Evolutionary conservation across 192 early-diverging fungal species (phyloP).

Genomic region (Mortierella antarctica): DNA sequence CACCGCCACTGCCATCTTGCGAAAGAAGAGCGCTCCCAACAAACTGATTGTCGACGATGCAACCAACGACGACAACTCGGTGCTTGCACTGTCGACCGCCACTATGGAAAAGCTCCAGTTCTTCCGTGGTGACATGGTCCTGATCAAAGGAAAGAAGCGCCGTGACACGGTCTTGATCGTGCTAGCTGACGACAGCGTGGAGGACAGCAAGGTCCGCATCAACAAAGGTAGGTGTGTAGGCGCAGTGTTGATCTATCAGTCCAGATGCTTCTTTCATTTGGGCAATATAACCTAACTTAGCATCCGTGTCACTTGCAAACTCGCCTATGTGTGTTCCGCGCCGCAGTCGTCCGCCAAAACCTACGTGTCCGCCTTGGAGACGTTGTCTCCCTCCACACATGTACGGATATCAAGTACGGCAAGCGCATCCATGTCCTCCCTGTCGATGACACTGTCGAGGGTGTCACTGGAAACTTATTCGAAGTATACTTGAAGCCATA

Average conservation of each 20-base stretch:
- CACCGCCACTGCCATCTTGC: constrained; percentile 94
- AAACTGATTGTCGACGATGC: constrained; percentile 99
- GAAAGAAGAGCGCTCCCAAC: constrained; percentile 94
- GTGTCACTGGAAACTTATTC: constrained; percentile 96
- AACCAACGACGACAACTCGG: constrained; percentile 98
- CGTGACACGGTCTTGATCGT: constrained; percentile 96
- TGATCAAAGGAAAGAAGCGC: constrained; percentile 98
- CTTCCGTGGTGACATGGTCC: constrained; percentile 96
- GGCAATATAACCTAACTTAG: no score
- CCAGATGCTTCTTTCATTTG: no score
- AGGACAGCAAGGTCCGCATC: constrained; percentile 92
- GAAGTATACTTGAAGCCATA: constrained; percentile 99
- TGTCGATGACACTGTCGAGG: constrained; percentile 98
- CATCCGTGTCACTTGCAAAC: no score
- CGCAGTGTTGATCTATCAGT: no score
- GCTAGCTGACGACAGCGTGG: constrained; percentile 90
- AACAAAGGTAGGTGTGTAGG: constrained; percentile 75
- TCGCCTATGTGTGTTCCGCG: neutral
- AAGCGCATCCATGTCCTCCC: constrained; percentile 96
- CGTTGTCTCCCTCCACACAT: constrained; percentile 94
- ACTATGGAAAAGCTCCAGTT: constrained; percentile 94
- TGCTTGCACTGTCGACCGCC: constrained; percentile 86
- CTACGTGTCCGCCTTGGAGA: constrained; percentile 96
- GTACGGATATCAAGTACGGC: constrained; percentile 97
- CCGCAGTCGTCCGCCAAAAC: constrained; percentile 90